Base-by-base conservation (phyloP, 495 filamentous ascomycete genomes). In the Hyaloscypha hepaticicola region DNA sequence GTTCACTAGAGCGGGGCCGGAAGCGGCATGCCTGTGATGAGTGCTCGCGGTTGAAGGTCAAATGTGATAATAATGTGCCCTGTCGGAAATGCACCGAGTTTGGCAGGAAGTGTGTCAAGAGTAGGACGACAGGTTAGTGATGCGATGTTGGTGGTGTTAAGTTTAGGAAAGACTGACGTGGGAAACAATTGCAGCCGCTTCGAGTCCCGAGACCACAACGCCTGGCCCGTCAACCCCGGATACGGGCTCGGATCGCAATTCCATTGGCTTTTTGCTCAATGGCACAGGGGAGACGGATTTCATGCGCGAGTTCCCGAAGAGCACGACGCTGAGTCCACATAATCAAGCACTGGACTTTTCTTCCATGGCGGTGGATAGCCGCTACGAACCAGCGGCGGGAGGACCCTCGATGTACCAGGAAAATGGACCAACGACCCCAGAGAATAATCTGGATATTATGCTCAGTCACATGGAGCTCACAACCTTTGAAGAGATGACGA, bases 21-120 rank as follows among this genome's bases (percentile, higher is more conserved):
- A 72, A 72, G 51, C 41, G 67, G 25, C 70, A 72, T 56, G 70
- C 70, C 5, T 72, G 67, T 55, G 70, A 72, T 41, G 65, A 72
- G 45, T 72, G 70, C 45, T 68, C 70, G 21, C 59, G 70, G 26
- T 29, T 72, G 49, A 72, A 72, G 50, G 67, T 72, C 58, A 72
- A 72, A 34, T 72, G 70, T 55, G 70, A 72, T 41, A 72, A 66
- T 48, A 60, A 67, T 31, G 63, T 67, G 7, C 70, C 70, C 2
- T 72, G 70, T 45, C 61, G 62, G 33, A 72, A 72, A 45, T 72
- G 70, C 50, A 64, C 55, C 16, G 70, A 72, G 50, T 72, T 72
- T 64, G 70, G 67, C 25, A 63, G 70, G 49, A 61, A 55, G 26
- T 72, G 70, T 51, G 67, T 72, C 25, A 72, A 68, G 55, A 72